Evolutionary conservation across 2,329 filamentous ascomycete genomes (phyloP).

Genomic region (Sporothrix sp.): DNA sequence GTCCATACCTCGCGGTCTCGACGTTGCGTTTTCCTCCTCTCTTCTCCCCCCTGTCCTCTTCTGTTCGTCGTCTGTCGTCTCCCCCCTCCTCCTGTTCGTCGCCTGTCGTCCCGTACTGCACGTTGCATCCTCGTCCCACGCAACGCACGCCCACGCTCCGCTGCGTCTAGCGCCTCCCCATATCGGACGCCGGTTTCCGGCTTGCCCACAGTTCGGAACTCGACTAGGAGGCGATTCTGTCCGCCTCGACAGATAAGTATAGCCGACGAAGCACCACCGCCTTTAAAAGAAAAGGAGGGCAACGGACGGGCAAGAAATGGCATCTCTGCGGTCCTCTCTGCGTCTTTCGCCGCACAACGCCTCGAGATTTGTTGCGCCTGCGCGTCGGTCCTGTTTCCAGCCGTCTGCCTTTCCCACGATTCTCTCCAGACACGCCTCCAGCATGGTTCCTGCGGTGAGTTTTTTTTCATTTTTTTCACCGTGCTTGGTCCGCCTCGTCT

Average conservation of each 20-base stretch:
- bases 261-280: neutral
- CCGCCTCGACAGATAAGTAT: constrained; percentile 7
- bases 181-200: constrained; percentile 10
- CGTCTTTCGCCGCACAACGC: constrained; percentile 9
- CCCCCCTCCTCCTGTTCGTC: neutral
- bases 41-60: neutral
- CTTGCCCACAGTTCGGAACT: constrained; percentile 1
- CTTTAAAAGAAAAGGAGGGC: neutral
- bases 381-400: constrained; percentile 22
- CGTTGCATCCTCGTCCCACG: neutral
- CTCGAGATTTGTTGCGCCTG: constrained; percentile 8
- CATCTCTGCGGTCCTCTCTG: constrained; percentile 9
- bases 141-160: no score
- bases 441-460: constrained; percentile 37
- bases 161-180: neutral
- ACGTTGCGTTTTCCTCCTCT: neutral
- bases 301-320: constrained; percentile 6
- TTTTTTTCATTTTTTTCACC: neutral
- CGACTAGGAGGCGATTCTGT: neutral
- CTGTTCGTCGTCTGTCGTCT: neutral
- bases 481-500: neutral
- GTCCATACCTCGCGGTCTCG: neutral
- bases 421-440: constrained; percentile 30
- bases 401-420: constrained; percentile 21
- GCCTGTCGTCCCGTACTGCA: neutral